Conservation (phyloP, 2,329 filamentous ascomycete species). For the Penicillium decumbens region DNA sequence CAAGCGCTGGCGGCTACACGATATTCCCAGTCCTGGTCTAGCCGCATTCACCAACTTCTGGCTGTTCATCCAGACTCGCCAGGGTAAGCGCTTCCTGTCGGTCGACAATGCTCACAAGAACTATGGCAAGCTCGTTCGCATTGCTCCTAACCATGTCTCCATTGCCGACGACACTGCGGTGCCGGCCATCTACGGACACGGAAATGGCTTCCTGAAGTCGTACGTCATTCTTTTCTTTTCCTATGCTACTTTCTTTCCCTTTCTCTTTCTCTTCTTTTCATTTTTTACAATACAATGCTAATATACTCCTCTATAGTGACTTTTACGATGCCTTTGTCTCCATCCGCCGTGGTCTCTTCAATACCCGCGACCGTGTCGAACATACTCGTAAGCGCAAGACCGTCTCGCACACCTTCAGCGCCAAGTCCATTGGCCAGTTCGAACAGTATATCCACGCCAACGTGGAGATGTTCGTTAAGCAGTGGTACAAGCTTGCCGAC, state of each 20-base stretch:
- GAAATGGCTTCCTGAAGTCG: constrained; percentile 70
- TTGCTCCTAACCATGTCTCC: constrained; percentile 79
- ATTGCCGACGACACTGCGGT: constrained; percentile 78
- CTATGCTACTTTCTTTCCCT: not conserved
- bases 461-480: constrained; percentile 65
- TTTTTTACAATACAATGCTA: no score
- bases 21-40: constrained; percentile 50
- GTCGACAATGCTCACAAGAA: constrained; percentile 72
- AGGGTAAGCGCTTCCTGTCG: constrained; percentile 58
- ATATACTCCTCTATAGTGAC: constrained; percentile 50
- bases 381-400: constrained; percentile 88
- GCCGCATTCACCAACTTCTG: constrained; percentile 72
- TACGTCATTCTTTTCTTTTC: constrained; percentile 35
- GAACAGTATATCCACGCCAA: constrained; percentile 85
- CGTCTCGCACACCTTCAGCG: constrained; percentile 78
- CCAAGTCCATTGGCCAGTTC: constrained; percentile 75
- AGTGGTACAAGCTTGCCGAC: constrained; percentile 65
- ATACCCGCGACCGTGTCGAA: constrained; percentile 74
- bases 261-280: no score
- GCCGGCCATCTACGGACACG: constrained; percentile 69
- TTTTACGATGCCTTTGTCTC: constrained; percentile 92
- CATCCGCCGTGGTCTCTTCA: constrained; percentile 81
- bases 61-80: constrained; percentile 64
- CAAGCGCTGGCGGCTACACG: constrained; percentile 50
- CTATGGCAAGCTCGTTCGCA: constrained; percentile 71